These are phyloP conservation scores for Pyrenochaeta sp. DNA, from an alignment of 2,329 filamentous ascomycete species.

Conservation along the genomic window DNA sequence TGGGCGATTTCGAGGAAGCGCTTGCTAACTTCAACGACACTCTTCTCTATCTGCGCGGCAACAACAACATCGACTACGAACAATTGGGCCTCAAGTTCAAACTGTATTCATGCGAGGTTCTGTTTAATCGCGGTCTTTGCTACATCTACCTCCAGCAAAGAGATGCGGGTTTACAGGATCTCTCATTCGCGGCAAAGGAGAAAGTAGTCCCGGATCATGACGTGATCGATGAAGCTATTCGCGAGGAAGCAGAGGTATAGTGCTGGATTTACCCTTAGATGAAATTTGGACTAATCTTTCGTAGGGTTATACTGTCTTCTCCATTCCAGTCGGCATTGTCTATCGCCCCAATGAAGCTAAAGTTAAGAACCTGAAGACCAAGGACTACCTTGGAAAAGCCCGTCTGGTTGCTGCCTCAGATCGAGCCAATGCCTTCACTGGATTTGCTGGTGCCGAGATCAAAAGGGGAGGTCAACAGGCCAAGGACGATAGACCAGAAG, in stretches of 20 bases:
- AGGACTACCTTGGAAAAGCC: constrained; percentile 98
- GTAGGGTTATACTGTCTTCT: constrained; percentile 97
- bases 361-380: constrained; percentile 96
- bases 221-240: constrained; percentile 96
- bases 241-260: constrained; percentile 85
- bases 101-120: constrained; percentile 93
- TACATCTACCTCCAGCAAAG: constrained; percentile 97
- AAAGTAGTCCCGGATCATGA: constrained; percentile 97
- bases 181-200: constrained; percentile 90
- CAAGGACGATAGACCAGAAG: constrained; percentile 81
- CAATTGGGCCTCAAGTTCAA: constrained; percentile 96
- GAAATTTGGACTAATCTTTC: constrained; percentile 33
- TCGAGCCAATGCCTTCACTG: constrained; percentile 79
- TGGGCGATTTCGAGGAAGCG: constrained; percentile 97
- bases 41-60: constrained; percentile 89
- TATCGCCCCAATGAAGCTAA: constrained; percentile 97
- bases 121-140: constrained; percentile 96
- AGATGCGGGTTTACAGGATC: constrained; percentile 88
- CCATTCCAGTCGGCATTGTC: constrained; percentile 92
- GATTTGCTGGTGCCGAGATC: constrained; percentile 80
- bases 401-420: constrained; percentile 89
- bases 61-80: constrained; percentile 97
- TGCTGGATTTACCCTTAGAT: neutral
- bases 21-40: constrained; percentile 99
- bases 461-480: constrained; percentile 68